phyloP scores from a whole-genome alignment of 192 early-diverging fungal genomes.

The Podila verticillata region DNA sequence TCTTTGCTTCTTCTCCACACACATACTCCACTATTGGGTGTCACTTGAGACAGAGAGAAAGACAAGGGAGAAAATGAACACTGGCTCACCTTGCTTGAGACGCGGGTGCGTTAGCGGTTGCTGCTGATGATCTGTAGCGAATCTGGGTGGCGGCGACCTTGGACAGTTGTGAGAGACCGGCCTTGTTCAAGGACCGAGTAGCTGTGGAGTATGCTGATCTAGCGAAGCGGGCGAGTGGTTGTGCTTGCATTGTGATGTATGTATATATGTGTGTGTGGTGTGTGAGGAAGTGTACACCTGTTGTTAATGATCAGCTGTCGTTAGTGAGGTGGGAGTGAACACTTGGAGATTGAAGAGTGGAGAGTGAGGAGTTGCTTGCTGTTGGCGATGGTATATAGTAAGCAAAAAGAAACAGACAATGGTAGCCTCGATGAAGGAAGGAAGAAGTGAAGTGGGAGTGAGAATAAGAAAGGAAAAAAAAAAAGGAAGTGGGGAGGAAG shows the following conservation, averaged over 20 bases:
- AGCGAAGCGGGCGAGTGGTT: constrained; percentile 35
- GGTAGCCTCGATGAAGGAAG: background rate
- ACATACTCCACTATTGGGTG: no score
- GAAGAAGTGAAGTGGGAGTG: background rate
- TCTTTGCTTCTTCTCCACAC: no score
- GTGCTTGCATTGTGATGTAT: constrained; percentile 27
- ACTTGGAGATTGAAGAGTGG: background rate
- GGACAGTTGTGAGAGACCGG: constrained; percentile 18
- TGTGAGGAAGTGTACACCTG: background rate
- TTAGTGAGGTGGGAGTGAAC: background rate
- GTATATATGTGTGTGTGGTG: background rate
- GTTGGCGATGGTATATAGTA: background rate
- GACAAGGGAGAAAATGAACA: background rate
- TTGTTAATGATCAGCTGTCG: background rate
- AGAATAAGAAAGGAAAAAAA: constrained; percentile 3
- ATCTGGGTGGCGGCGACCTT: constrained; percentile 34
- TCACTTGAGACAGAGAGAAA: background rate
- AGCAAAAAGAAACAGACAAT: background rate
- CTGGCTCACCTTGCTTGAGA: constrained; percentile 15
- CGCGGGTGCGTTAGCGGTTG: constrained; percentile 16
- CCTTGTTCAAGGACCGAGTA: constrained; percentile 4
- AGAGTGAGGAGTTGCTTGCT: background rate
- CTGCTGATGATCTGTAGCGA: constrained; percentile 46
- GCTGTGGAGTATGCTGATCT: constrained; percentile 35
- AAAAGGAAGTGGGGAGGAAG: background rate